Evolutionary conservation across 148 eudicot genomes (phyloP).

Genomic region (Chenopodium berlandieri): DNA sequence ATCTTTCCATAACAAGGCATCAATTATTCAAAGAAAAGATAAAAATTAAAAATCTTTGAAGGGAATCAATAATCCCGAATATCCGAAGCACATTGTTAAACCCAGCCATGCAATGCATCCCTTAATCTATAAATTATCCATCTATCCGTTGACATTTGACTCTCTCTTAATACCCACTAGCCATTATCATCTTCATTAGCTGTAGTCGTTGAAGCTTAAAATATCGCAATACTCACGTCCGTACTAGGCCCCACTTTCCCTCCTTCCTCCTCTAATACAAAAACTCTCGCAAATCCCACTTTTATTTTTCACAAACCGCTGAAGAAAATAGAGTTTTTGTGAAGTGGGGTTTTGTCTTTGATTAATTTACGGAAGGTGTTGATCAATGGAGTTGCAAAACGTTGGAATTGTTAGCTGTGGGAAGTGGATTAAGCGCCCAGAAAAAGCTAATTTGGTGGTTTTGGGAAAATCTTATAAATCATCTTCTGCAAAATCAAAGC

Average conservation of each 20-base stretch:
- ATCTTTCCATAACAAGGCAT: no score
- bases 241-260: not conserved
- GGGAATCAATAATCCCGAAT: not conserved
- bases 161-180: not conserved
- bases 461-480: constrained; percentile 47
- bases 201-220: not conserved
- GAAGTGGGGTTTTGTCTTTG: not conserved
- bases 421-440: constrained; percentile 87
- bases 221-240: constrained; percentile 3
- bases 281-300: not conserved
- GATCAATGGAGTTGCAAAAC: constrained; percentile 28
- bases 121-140: not conserved
- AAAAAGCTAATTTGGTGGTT: constrained; percentile 65
- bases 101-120: not conserved
- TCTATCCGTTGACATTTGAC: constrained; percentile 11
- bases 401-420: constrained; percentile 59
- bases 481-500: constrained; percentile 37
- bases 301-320: not conserved
- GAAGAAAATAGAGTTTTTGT: not conserved
- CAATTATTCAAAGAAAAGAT: no score
- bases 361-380: not conserved
- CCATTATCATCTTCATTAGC: constrained; percentile 3
- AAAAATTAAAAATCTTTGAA: no score
- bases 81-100: not conserved
- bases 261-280: not conserved